Evolutionary conservation across 202 grass and related monocot species (phyloP).

Genomic region (Musa balbisiana): DNA sequence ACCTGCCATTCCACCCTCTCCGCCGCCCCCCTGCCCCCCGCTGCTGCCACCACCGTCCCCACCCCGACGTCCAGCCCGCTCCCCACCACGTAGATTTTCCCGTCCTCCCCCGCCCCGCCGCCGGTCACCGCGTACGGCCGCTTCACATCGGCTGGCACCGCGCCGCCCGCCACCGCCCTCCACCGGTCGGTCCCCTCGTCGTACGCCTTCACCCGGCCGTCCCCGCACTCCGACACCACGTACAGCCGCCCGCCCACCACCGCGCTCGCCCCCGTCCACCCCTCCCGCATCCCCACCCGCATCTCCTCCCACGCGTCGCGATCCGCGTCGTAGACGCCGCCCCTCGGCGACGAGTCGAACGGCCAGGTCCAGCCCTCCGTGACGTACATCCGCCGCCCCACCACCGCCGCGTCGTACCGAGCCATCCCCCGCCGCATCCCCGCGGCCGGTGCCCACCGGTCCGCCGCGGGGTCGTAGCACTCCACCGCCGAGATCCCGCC

Average conservation of each 20-base stretch:
- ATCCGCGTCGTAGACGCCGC: constrained; percentile 66
- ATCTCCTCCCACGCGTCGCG: constrained; percentile 77
- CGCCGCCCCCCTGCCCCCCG: not conserved
- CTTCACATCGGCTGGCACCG: constrained; percentile 48
- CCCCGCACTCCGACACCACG: constrained; percentile 87
- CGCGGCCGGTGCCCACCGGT: constrained; percentile 45
- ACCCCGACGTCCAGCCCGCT: constrained; percentile 76
- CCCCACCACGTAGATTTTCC: constrained; percentile 59
- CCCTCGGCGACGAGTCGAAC: constrained; percentile 70
- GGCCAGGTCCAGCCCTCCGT: constrained; percentile 98
- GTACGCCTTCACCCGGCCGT: constrained; percentile 71
- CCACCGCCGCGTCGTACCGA: constrained; percentile 40
- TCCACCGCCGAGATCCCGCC: constrained; percentile 41
- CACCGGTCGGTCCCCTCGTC: constrained; percentile 48
- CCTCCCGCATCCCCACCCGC: constrained; percentile 75
- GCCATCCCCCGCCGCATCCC: constrained; percentile 25
- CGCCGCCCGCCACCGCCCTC: constrained; percentile 45
- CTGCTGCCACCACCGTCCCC: constrained; percentile 21
- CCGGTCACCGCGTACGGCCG: constrained; percentile 67
- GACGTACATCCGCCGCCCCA: constrained; percentile 60
- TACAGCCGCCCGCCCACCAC: constrained; percentile 48
- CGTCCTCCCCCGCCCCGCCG: constrained; percentile 17
- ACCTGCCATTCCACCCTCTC: constrained; percentile 80
- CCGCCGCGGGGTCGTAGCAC: constrained; percentile 65
- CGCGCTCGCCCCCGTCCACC: constrained; percentile 85